Conservation (phyloP, 1,284 basidiomycete species). For the Flammula alnicola region DNA sequence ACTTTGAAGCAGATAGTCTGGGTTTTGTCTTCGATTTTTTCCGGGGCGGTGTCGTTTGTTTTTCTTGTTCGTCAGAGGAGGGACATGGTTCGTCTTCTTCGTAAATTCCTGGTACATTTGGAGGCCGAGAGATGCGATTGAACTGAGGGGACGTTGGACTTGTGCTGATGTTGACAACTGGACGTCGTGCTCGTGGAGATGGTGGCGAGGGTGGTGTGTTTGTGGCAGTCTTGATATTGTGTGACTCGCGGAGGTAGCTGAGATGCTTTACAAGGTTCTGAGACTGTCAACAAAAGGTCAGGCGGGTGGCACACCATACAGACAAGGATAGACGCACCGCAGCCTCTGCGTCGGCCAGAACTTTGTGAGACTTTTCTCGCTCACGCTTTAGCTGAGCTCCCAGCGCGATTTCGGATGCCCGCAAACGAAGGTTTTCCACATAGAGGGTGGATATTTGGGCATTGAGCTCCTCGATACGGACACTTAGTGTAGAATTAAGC, state of each 20-base stretch:
- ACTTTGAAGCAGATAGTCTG: conserved; percentile 43
- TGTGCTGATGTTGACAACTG: conserved; percentile 44
- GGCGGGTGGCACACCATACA: conserved; percentile 9
- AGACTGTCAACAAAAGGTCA: conserved; percentile 44
- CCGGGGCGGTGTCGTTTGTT: conserved; percentile 42
- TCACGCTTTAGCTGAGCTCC: conserved; percentile 76
- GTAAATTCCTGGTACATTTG: conserved; percentile 65
- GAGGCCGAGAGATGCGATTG: conserved; percentile 65
- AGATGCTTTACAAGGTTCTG: conserved; percentile 69
- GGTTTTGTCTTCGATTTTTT: conserved; percentile 46
- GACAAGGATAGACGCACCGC: conserved; percentile 55
- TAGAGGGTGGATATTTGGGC: conserved; percentile 77
- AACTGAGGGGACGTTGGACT: conserved; percentile 50
- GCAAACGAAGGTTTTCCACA: conserved; percentile 79
- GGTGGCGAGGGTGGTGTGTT: conserved; percentile 49
- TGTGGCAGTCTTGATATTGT: conserved; percentile 48
- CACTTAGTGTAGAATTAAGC: conserved; percentile 80
- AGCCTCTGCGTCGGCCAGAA: conserved; percentile 72
- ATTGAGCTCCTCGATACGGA: conserved; percentile 83
- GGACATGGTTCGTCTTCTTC: conserved; percentile 67
- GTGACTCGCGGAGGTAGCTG: conserved; percentile 62
- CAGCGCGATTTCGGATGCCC: conserved; percentile 78
- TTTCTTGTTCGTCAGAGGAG: conserved; percentile 46
- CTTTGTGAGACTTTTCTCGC: conserved; percentile 70
- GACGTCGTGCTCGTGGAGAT: conserved; percentile 48